A percentile compares a stretch with the other conserved stretches of the same genome.
Conservation (phyloP, 1,284 basidiomycete genomes). For the Austroboletus novae-zelandiae region DNA sequence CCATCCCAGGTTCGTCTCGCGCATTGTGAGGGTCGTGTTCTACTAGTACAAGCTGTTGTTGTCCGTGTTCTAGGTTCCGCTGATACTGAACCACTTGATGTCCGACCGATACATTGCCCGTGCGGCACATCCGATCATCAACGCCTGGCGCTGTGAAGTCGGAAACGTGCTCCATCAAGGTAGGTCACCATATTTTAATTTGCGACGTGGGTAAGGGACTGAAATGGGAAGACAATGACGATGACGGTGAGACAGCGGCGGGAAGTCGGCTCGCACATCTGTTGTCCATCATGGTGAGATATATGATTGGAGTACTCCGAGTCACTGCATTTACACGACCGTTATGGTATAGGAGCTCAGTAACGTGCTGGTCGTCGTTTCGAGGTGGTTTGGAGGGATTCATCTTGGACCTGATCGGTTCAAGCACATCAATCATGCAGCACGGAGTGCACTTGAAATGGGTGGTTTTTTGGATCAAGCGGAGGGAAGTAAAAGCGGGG, state of each 20-base stretch:
- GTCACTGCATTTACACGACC: not conserved
- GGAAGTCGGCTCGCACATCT: conserved; percentile 85
- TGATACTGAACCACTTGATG: conserved; percentile 71
- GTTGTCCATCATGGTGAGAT: conserved; percentile 77
- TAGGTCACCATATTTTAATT: conserved; percentile 26
- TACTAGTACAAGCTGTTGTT: not conserved
- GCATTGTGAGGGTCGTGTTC: no score
- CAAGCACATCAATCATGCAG: conserved; percentile 90
- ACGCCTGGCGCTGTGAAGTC: conserved; percentile 81
- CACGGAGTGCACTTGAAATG: conserved; percentile 78
- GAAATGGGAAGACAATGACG: conserved; percentile 74
- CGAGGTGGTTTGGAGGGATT: conserved; percentile 78
- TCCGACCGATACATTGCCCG: conserved; percentile 71
- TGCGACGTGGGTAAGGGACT: not conserved
- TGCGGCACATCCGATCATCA: conserved; percentile 86
- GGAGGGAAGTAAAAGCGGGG: conserved; percentile 17
- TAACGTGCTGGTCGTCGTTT: conserved; percentile 83
- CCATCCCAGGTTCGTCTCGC: conserved; percentile 60
- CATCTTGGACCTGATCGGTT: conserved; percentile 87
- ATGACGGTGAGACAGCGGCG: conserved; percentile 90
- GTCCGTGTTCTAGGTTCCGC: conserved; percentile 52
- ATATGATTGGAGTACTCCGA: not conserved
- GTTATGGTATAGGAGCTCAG: conserved; percentile 56
- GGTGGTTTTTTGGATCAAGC: conserved; percentile 71
- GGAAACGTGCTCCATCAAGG: conserved; percentile 72